These are phyloP conservation scores for Trichoderma koningiopsis DNA, from an alignment of 2,329 filamentous ascomycete genomes.

Conservation along the genomic window DNA sequence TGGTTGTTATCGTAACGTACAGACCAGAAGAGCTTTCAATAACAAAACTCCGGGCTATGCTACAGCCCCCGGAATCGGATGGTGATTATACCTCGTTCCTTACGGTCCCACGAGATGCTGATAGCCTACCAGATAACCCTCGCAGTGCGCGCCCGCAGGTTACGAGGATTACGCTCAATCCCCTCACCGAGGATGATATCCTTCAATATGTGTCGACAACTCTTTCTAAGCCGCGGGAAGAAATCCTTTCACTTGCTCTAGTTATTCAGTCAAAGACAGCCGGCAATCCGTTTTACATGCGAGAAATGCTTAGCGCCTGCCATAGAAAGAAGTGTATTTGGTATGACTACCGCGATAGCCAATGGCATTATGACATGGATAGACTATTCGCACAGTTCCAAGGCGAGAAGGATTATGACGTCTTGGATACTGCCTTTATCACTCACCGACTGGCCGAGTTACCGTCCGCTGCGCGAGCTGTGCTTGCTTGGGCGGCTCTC, in stretches of 20 bases:
- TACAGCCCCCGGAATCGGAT: constrained; percentile 57
- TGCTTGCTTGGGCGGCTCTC: constrained; percentile 84
- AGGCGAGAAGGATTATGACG: constrained; percentile 74
- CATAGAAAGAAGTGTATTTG: constrained; percentile 85
- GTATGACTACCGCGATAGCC: constrained; percentile 82
- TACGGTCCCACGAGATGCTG: constrained; percentile 28
- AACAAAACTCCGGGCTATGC: constrained; percentile 56
- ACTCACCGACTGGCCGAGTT: constrained; percentile 75
- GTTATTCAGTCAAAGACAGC: constrained; percentile 87
- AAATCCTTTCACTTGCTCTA: constrained; percentile 74
- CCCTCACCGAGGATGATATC: constrained; percentile 78
- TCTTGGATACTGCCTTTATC: constrained; percentile 81
- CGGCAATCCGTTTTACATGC: constrained; percentile 88
- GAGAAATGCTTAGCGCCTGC: constrained; percentile 86
- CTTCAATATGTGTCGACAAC: constrained; percentile 81
- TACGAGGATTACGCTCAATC: constrained; percentile 71
- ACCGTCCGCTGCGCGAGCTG: constrained; percentile 70
- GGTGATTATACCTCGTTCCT: constrained; percentile 38
- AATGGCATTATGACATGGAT: constrained; percentile 86
- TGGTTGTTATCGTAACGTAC: constrained; percentile 79
- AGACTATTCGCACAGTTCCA: constrained; percentile 83
- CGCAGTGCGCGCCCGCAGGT: constrained; percentile 55
- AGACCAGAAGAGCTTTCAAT: constrained; percentile 65
- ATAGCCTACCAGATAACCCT: constrained; percentile 43
- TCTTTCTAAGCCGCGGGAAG: constrained; percentile 71